Evolutionary conservation across 2,329 filamentous ascomycete genomes (phyloP).

Genomic region (Epichloe sibirici): DNA sequence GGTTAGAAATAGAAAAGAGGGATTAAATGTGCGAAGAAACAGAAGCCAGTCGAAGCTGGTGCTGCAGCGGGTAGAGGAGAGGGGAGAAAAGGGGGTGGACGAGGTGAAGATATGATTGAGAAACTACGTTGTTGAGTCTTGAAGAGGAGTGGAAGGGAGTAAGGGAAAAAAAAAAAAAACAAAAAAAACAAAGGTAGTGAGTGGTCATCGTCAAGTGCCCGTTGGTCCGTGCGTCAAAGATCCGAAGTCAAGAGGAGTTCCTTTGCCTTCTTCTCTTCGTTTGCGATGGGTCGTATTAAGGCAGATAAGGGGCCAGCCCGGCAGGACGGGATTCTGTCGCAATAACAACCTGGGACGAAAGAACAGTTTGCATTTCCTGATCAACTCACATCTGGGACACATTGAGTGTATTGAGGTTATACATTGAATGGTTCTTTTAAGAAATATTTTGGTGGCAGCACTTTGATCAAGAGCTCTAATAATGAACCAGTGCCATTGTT

Average conservation of each 20-base stretch:
- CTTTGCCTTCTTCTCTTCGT: background rate
- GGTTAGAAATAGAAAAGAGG: constrained; percentile 4
- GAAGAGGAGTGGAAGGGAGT: constrained; percentile 5
- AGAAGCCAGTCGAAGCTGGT: constrained; percentile 4
- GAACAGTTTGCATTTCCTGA: too few species aligned
- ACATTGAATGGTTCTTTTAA: too few species aligned
- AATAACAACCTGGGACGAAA: background rate
- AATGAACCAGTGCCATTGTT: too few species aligned
- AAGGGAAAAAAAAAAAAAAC: constrained; percentile 6
- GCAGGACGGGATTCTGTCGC: background rate
- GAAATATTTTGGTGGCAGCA: too few species aligned
- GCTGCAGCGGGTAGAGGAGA: constrained; percentile 5
- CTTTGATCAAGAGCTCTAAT: too few species aligned
- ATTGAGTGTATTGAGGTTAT: too few species aligned
- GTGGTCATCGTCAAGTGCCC: constrained; percentile 10
- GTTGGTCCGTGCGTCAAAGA: constrained; percentile 8
- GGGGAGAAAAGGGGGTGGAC: constrained; percentile 5
- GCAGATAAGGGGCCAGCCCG: background rate
- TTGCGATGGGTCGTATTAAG: constrained; percentile 4
- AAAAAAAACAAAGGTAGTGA: constrained; percentile 6
- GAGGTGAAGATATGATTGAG: constrained; percentile 4
- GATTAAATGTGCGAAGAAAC: constrained; percentile 5
- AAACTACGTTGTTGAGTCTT: constrained; percentile 5
- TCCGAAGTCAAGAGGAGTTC: background rate
- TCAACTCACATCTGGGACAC: too few species aligned